Evolutionary conservation across 768 basidiomycete species (phyloP).

Genomic region (Termitomyces sp.): DNA sequence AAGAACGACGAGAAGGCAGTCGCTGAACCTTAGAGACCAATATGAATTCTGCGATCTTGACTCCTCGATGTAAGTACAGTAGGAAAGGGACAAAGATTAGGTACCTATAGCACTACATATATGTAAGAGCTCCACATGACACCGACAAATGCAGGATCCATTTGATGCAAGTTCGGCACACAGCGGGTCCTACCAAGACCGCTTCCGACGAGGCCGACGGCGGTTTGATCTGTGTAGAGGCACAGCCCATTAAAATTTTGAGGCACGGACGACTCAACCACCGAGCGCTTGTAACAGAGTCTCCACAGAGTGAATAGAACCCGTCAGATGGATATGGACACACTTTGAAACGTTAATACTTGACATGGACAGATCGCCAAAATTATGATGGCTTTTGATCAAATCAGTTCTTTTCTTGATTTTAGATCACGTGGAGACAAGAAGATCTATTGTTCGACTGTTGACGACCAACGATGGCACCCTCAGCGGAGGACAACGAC

Average conservation of each 20-base stretch:
- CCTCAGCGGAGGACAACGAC: constrained; percentile 53
- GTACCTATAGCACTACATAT: neutral
- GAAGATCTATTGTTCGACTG: neutral
- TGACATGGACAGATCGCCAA: neutral
- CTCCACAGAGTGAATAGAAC: neutral
- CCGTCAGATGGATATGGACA: neutral
- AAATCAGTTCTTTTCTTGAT: neutral
- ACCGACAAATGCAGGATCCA: neutral
- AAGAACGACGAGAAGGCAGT: constrained; percentile 13
- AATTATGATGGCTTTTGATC: neutral
- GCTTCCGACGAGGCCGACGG: neutral
- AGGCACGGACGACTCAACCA: neutral
- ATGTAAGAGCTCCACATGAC: constrained; percentile 13
- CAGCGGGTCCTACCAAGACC: neutral
- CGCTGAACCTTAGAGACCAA: neutral
- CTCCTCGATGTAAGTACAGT: too few relatives aligned
- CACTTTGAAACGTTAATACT: neutral
- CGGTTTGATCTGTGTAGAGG: neutral
- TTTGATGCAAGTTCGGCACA: constrained; percentile 15
- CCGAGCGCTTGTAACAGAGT: neutral
- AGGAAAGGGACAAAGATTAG: neutral
- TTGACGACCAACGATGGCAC: constrained; percentile 20
- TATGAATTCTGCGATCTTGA: neutral
- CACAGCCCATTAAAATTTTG: neutral
- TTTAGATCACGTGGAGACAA: neutral